These are phyloP conservation scores for Gonium pectorale DNA, from an alignment of 139 green algal species.

Conservation along the genomic window DNA sequence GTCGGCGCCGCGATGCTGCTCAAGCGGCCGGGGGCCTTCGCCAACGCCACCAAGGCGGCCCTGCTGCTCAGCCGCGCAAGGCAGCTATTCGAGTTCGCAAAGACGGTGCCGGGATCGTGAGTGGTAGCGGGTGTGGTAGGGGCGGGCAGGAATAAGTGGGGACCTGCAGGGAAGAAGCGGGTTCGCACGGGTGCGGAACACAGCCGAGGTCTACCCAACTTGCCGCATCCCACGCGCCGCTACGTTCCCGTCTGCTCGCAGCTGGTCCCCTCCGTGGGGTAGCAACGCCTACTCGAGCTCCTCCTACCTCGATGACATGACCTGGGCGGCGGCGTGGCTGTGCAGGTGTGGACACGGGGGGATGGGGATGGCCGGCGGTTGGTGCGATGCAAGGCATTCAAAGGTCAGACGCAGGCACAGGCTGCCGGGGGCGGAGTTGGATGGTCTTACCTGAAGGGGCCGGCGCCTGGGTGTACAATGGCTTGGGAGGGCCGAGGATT, in stretches of 20 bases:
- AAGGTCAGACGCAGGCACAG: too few species aligned
- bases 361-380: not conserved
- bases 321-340: slow-evolving; percentile 27
- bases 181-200: too few species aligned
- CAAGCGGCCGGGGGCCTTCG: not conserved
- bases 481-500: too few species aligned
- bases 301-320: slow-evolving; percentile 24
- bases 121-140: not conserved
- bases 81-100: slow-evolving; percentile 38
- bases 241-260: not conserved
- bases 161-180: too few species aligned
- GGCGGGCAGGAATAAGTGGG: too few species aligned
- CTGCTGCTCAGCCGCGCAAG: not conserved
- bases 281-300: not conserved
- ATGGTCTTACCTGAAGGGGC: too few species aligned
- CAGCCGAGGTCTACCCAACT: too few species aligned
- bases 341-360: slow-evolving; percentile 32
- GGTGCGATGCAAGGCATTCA: too few species aligned
- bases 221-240: too few species aligned
- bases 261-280: not conserved
- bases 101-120: slow-evolving; percentile 4
- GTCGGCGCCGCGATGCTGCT: slow-evolving; percentile 1
- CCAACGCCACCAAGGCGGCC: not conserved
- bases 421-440: too few species aligned
- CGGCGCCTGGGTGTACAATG: too few species aligned